Percentiles rank a stretch among this genome's conserved stretches.
Conservation (phyloP, 768 basidiomycete genomes). For the Kwoniella sp. region DNA sequence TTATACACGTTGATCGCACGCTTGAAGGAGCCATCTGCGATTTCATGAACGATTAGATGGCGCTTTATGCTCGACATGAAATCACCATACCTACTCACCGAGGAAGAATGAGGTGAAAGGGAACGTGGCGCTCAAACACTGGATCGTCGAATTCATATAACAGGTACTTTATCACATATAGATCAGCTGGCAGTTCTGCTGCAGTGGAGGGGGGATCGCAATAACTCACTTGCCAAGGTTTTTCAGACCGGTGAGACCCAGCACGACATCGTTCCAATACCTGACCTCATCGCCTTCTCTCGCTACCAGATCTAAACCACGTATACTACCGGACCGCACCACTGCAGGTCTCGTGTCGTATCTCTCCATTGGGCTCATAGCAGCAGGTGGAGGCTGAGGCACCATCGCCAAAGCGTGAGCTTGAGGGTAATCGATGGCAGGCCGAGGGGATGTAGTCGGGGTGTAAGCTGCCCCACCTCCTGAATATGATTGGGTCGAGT, state of each 20-base stretch:
- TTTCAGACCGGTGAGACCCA: slow-evolving; percentile 83
- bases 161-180: slow-evolving; percentile 71
- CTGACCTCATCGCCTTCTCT: slow-evolving; percentile 75
- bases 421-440: slow-evolving; percentile 75
- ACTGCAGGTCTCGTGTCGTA: slow-evolving; percentile 67
- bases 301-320: slow-evolving; percentile 58
- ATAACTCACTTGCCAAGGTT: slow-evolving; percentile 66
- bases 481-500: slow-evolving; percentile 61
- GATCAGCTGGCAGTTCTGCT: too few species aligned
- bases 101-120: slow-evolving; percentile 92
- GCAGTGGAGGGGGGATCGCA: too few species aligned
- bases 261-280: slow-evolving; percentile 79
- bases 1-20: slow-evolving; percentile 73
- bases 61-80: too few species aligned
- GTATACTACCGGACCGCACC: slow-evolving; percentile 43
- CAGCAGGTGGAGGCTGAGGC: slow-evolving; percentile 69
- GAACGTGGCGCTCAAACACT: slow-evolving; percentile 90
- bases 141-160: slow-evolving; percentile 98
- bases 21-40: slow-evolving; percentile 55
- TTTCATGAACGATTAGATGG: too few species aligned
- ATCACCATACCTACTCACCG: slow-evolving; percentile 60
- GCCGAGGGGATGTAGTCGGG: slow-evolving; percentile 60
- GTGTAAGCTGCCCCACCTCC: slow-evolving; percentile 35
- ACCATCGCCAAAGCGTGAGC: slow-evolving; percentile 59
- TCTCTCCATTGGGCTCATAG: slow-evolving; percentile 69